Evolutionary conservation across 1,139 yeast genomes (phyloP), one percentile per base, ranked within the genome.

Genomic region (Scheffersomyces cryptocercus): DNA sequence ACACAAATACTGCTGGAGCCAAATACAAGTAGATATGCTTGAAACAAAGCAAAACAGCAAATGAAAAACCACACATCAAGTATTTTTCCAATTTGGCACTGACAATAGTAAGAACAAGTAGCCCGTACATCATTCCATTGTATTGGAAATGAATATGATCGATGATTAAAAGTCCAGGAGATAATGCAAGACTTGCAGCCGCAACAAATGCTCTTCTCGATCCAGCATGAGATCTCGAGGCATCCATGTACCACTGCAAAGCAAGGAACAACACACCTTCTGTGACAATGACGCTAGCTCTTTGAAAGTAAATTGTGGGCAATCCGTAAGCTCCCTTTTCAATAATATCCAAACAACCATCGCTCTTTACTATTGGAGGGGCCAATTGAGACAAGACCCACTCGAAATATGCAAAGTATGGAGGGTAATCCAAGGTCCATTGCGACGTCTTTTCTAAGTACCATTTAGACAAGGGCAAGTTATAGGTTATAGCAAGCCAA

Each of bases 381-480:
- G 88, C 91, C 45, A 87, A 75, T 41, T 75, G 83, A 0, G 96
- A 77, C 43, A 93, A 62, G 1, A 75, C 35, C 86, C 91, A 89
- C 62, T 93, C 99, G 56, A 93, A 91, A 62, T 89, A 90, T 0
- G 99, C 99, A 64, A 93, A 93, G 59, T 90, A 88, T 0, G 99
- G 99, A 5, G 99, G 99, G 65, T 93, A 93, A 65, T 93, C 99
- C 40, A 95, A 69, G 0, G 99, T 93, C 98, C 99, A 93, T 60
- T 87, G 93, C 34, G 88, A 85, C 0, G 96, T 90, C 24, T 75
- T 67, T 56, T 93, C 97, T 37, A 74, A 63, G 60, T 93, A 93
- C 99, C 99, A 93, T 45, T 85, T 63, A 10, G 68, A 68, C 12
- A 91, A 44, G 0, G 98, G 98, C 30, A 91, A 65, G n/a, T 76